Percentiles rank a stretch among this genome's conserved stretches.
These are phyloP conservation scores for Hypoxylon trugodes DNA, from an alignment of 495 filamentous ascomycete species.

Conservation along the genomic window DNA sequence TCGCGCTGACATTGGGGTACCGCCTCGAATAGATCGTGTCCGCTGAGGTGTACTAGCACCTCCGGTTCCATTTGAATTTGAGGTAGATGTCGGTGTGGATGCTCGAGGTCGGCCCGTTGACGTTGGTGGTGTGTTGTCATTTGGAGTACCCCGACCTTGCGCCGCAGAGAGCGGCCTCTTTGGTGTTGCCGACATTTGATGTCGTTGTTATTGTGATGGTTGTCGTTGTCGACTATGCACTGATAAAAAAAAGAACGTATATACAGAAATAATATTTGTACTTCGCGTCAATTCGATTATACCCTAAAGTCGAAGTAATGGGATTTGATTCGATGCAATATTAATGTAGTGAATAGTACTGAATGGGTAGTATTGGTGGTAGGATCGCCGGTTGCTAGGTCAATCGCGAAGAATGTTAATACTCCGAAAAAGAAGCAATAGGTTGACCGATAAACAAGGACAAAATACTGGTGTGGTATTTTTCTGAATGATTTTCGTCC, in stretches of 20 bases:
- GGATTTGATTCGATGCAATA: constrained; percentile 9
- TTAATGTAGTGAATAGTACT: constrained; percentile 8
- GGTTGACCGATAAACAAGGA: constrained; percentile 21
- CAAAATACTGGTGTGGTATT: background rate
- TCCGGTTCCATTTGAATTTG: constrained; percentile 35
- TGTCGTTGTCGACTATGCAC: background rate
- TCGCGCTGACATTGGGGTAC: constrained; percentile 73
- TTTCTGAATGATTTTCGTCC: constrained; percentile 14
- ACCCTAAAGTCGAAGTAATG: constrained; percentile 10
- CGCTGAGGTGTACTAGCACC: constrained; percentile 48
- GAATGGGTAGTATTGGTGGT: background rate
- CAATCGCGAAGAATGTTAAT: constrained; percentile 26
- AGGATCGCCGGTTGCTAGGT: constrained; percentile 29
- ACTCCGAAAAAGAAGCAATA: constrained; percentile 3
- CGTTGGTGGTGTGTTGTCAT: constrained; percentile 42
- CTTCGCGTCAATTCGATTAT: constrained; percentile 10
- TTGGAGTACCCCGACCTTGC: constrained; percentile 47
- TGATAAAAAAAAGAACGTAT: constrained; percentile 25
- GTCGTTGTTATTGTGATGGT: too few species aligned
- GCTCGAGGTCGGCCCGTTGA: constrained; percentile 41
- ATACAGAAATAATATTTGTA: constrained; percentile 13
- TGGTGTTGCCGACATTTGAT: constrained; percentile 50
- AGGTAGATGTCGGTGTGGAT: constrained; percentile 49
- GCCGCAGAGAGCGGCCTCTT: constrained; percentile 55
- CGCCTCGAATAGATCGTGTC: constrained; percentile 60